Base-by-base conservation (phyloP, 768 basidiomycete species). In the Clathrus columnatus region DNA sequence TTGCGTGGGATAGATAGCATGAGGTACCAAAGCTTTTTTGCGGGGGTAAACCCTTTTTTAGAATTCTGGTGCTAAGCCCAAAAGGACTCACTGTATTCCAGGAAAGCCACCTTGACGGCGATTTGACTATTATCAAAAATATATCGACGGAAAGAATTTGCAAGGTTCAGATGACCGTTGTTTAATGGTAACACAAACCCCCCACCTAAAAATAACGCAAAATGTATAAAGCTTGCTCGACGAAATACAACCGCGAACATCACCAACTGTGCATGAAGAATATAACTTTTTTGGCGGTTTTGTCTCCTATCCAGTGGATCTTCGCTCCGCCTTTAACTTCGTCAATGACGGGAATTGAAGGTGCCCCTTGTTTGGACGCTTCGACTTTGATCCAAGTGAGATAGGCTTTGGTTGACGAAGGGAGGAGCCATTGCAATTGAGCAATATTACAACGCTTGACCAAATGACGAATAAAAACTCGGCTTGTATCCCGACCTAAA, bases 1-100 rank as follows among this genome's bases (percentile, higher is more conserved):
- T 30, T 52, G 61, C 2, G 51, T 60, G 1, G 64, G 64, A 57
- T 63, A 65, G 2, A 21, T 47, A 11, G 28, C 48, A 4, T 53
- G 21, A 16, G 63, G 63, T 8, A 52, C 24, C 27, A 63, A 50
- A n/a, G 61, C 61, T 36, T 32, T 32, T 32, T 32, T 64, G 41
- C 11, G 1, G 45, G 14, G 32, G 21, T 6, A 1, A 48, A 6
- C 4, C 21, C 7, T 44, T 43, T 27, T 47, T 14, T 7, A 8
- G 2, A 7, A n/a, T 55, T n/a, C n/a, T n/a, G n/a, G 11, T 46
- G 8, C 46, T 20, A 24, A n/a, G 26, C 7, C 7, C 26, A 18
- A 46, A n/a, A 17, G 4, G 18, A 55, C 54, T 8, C 18, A 55
- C 54, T 55, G 42, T 55, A 55, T 28, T 48, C 54, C n/a, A 48